These are phyloP conservation scores for Eucalyptus regnans DNA, from an alignment of 345 rosid species.

Conservation along the genomic window DNA sequence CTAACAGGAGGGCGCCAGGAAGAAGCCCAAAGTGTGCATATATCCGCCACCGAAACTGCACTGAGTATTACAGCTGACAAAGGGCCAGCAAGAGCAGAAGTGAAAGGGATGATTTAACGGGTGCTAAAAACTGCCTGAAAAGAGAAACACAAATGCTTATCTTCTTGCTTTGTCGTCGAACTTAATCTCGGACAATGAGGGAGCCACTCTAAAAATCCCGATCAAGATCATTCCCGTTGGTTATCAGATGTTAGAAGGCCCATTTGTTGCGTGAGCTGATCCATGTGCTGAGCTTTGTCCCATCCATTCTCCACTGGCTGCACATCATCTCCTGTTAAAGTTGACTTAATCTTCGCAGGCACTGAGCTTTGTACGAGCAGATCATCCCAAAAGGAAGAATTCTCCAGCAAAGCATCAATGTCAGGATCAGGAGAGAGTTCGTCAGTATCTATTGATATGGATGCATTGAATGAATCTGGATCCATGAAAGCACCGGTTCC, in stretches of 20 bases:
- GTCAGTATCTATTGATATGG: constrained; percentile 38
- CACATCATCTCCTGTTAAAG: constrained; percentile 23
- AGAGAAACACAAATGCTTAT: not conserved
- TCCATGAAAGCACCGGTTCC: constrained; percentile 34
- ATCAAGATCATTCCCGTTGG: constrained; percentile 1
- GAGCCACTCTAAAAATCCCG: not conserved
- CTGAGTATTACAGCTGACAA: not conserved
- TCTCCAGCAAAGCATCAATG: constrained; percentile 46
- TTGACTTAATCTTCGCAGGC: constrained; percentile 45
- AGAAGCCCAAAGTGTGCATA: not conserved
- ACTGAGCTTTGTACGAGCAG: constrained; percentile 37
- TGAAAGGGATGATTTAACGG: not conserved
- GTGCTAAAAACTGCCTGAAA: not conserved
- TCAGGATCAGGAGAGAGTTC: constrained; percentile 43
- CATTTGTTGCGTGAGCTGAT: constrained; percentile 73
- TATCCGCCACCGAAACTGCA: not conserved
- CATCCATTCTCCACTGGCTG: constrained; percentile 24
- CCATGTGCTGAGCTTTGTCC: constrained; percentile 38
- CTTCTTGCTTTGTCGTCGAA: not conserved
- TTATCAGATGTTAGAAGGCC: constrained; percentile 56
- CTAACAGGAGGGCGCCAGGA: not conserved
- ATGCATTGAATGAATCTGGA: constrained; percentile 30
- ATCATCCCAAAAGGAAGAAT: constrained; percentile 41
- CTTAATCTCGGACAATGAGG: not conserved
- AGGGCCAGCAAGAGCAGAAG: not conserved